Percentiles rank a stretch among this genome's conserved stretches.
These are phyloP conservation scores for Boletus reticuloceps DNA, from an alignment of 768 basidiomycete species.

Conservation along the genomic window DNA sequence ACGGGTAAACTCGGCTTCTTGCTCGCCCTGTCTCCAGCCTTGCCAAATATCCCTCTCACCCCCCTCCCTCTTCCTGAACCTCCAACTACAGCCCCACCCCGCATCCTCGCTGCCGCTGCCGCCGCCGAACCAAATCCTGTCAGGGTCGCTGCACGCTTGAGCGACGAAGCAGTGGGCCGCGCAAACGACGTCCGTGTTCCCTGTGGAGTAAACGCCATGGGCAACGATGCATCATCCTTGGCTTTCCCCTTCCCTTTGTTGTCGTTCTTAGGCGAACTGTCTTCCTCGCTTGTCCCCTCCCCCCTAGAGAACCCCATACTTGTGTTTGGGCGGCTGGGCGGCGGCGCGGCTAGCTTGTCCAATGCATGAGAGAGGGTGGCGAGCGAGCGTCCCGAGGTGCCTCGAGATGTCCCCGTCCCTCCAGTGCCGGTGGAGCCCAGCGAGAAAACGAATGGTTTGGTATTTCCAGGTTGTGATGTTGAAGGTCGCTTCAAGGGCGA, in stretches of 20 bases:
- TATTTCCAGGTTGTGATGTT: slow-evolving; percentile 2
- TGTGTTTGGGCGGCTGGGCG: slow-evolving; percentile 65
- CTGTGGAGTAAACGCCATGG: neutral
- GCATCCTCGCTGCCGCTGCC: neutral
- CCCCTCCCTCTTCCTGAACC: slow-evolving; percentile 8
- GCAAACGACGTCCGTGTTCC: slow-evolving; percentile 15
- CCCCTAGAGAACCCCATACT: slow-evolving; percentile 60
- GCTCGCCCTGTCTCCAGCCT: slow-evolving; percentile 33
- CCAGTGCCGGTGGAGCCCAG: slow-evolving; percentile 1
- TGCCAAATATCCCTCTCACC: slow-evolving; percentile 21
- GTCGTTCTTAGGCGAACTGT: neutral
- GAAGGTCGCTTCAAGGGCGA: slow-evolving; percentile 19
- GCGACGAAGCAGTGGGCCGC: slow-evolving; percentile 31
- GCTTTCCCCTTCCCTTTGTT: slow-evolving; percentile 18
- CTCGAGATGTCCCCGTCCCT: neutral
- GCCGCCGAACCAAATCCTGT: slow-evolving; percentile 5
- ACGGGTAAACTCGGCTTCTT: slow-evolving; percentile 43
- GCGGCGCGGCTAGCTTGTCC: slow-evolving; percentile 65
- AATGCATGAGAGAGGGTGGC: slow-evolving; percentile 65
- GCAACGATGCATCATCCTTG: slow-evolving; percentile 22
- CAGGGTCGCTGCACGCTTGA: slow-evolving; percentile 26
- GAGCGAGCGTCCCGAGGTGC: slow-evolving; percentile 40
- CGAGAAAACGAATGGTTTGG: slow-evolving; percentile 3
- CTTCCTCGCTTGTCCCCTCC: slow-evolving; percentile 12
- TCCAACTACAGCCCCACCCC: neutral